Conservation (phyloP, 2,329 filamentous ascomycete species). For the Podosphaera leucotricha region DNA sequence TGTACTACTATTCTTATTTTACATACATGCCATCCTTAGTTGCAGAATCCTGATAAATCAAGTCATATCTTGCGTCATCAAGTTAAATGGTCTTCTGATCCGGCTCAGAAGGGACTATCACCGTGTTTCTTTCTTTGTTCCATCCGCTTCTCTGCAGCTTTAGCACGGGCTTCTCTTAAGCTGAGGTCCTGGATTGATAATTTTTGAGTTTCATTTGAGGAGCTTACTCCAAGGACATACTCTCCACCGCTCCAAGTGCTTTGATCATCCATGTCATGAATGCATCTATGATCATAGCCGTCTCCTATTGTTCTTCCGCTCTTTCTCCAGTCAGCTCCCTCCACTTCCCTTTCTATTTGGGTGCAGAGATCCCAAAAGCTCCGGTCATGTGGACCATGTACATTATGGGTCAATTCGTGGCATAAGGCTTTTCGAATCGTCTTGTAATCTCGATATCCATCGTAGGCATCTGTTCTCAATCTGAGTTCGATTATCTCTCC, state of each 20-base stretch:
- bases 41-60: too few species aligned
- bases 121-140: slow-evolving; percentile 11
- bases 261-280: slow-evolving; percentile 32
- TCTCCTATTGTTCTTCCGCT: slow-evolving; percentile 39
- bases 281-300: slow-evolving; percentile 31
- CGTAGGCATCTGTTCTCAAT: slow-evolving; percentile 77
- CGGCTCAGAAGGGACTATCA: not conserved
- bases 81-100: too few species aligned
- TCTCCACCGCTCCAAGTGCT: slow-evolving; percentile 61
- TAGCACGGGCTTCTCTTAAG: slow-evolving; percentile 51
- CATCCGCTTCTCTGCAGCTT: slow-evolving; percentile 39
- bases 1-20: too few species aligned
- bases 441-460: slow-evolving; percentile 82
- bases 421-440: slow-evolving; percentile 80
- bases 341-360: slow-evolving; percentile 72
- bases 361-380: slow-evolving; percentile 78
- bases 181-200: slow-evolving; percentile 24
- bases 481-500: slow-evolving; percentile 83
- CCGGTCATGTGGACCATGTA: slow-evolving; percentile 60
- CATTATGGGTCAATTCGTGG: slow-evolving; percentile 87
- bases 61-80: too few species aligned
- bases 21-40: too few species aligned
- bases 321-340: slow-evolving; percentile 51
- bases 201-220: slow-evolving; percentile 16
- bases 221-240: slow-evolving; percentile 40